Base-by-base conservation (phyloP, 257 asterid genomes). In the Nicotiana undulata region DNA sequence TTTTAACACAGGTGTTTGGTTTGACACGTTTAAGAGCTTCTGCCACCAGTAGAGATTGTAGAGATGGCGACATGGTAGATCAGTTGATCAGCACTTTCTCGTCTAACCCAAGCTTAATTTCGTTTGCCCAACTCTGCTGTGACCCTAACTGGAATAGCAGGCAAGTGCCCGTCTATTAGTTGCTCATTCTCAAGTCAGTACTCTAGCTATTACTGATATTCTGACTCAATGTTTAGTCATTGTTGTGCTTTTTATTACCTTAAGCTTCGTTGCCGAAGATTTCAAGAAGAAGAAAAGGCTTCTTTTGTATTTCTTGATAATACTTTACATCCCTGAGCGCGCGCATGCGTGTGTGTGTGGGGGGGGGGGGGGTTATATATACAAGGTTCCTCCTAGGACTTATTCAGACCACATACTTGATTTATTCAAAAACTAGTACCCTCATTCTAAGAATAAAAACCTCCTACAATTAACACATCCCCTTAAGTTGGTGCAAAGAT, bases 21-120 rank as follows among this genome's bases (percentile, higher is more conserved):
- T 86, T 91, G 87, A 84, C 91, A 34, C 91, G 88, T 80, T 84
- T 92, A 56, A 87, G 86, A 78, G 85, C 92, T 60, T 80, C 88
- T 72, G 49, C 74, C 32, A 79, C 84, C 76, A 83, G 86, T 83
- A 32, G 85, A 29, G 90, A 87, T 63, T 78, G 81, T 85, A 81
- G 84, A 34, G 93, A 91, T 89, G 88, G 91, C 56, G 87, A 89
- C 84, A 80, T 91, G 63, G 91, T 95, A 44, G 99, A 95, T 85
- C 97, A 93, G 88, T 88, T 95, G 91, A 93, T 95, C 80, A 91
- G 94, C 84, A 92, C 97, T 29, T 95, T 95, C 88, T 95, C 97
- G 37, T 92, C 97, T 40, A 95, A 93, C 87, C 98, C 97, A 58
- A 95, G 99, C 89, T 88, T 95, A 86, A 92, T 91, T 82, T 97